Conservation (phyloP, 257 asterid species). For the Solanum medicagineum region DNA sequence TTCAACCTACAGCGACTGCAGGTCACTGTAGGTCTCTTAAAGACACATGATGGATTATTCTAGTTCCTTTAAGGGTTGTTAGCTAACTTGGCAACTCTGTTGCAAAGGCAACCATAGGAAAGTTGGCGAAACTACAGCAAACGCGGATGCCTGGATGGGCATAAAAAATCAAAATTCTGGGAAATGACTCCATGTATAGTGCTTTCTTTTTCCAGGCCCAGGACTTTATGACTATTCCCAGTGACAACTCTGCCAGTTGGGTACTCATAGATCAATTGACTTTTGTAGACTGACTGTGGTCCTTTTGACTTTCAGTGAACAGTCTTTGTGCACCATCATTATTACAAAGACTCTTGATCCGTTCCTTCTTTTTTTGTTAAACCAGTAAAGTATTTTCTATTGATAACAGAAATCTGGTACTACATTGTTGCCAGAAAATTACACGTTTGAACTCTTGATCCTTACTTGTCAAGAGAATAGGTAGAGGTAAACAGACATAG, state of each 20-base stretch:
- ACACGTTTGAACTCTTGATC: background rate
- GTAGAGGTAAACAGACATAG: background rate
- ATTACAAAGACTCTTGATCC: background rate
- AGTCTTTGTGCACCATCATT: background rate
- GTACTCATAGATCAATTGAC: background rate
- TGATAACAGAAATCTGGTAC: background rate
- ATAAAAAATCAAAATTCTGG: background rate
- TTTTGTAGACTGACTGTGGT: background rate
- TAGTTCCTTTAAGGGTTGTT: background rate
- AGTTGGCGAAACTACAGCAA: background rate
- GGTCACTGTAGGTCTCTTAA: background rate
- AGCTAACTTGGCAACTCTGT: background rate
- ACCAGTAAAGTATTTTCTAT: background rate
- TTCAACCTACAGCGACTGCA: background rate
- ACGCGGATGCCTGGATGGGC: background rate
- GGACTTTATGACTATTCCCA: background rate
- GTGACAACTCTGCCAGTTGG: background rate
- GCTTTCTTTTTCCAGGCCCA: background rate
- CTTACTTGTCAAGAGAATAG: background rate
- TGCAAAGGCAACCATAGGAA: background rate
- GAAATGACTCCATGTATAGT: background rate
- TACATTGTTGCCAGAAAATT: background rate
- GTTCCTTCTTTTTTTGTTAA: background rate
- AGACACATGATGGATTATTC: background rate
- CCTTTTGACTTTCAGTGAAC: background rate